Base-by-base conservation (phyloP, 2,329 filamentous ascomycete genomes). In the Beauveria caledonica region DNA sequence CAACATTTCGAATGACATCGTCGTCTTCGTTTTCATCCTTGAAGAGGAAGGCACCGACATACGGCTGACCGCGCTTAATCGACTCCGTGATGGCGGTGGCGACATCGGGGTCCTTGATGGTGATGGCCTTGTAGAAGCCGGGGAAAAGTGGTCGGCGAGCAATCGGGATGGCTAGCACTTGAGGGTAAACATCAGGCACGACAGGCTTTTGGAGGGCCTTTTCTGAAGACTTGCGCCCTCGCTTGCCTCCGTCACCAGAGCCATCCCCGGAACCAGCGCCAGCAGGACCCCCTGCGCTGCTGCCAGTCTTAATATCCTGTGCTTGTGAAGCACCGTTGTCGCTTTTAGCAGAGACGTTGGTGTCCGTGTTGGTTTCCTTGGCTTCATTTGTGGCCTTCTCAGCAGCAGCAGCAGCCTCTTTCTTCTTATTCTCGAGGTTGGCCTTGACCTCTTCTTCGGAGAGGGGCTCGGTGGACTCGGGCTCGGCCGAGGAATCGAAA, bases 51-150 rank as follows among this genome's bases (percentile, higher is more conserved):
- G 92, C 93, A 64, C 94, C 94, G 45, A 99, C 91, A 69, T 99
- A 99, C 25, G 93, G 95, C 73, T 99, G 95, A 0, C 94, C 94
- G 57, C 93, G 84, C 80, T 96, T 96, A 72, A 97, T 90, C 82
- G 96, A 94, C 71, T 99, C 95, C 62, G 92, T 89, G 66, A 99
- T 96, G 23, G 94, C 94, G 44, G 87, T 86, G 15, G 92, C 89
- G 40, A 99, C 94, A 67, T 94, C 89, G 19, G 89, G 90, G 69
- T 99, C 92, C 71, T 90, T 88, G 66, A 99, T 96, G 3, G 93
- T 99, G 66, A 99, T 94, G 10, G 94, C 93, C 76, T 99, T 99
- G 79, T 99, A 99, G 75, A 97, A 99, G 1, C 94, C 94, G 1
- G 94, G 94, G 75, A 97, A 99, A 13, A 99, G 78, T 11, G 94